Evolutionary conservation across 768 basidiomycete species (phyloP).

Genomic region (Harrya chromipes): DNA sequence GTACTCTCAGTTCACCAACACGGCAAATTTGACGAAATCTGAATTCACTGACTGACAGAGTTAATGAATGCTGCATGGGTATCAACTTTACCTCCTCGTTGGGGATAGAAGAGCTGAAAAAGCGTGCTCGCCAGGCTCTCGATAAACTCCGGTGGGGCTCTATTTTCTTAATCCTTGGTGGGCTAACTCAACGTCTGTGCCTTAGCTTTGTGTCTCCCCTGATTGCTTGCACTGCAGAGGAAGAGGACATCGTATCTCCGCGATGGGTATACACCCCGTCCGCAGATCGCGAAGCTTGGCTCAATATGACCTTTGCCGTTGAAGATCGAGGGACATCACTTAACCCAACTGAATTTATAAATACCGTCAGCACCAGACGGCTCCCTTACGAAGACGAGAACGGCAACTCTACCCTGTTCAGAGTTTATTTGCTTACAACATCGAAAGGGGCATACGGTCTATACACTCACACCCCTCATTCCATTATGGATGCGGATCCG

Average conservation of each 20-base stretch:
- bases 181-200: too few species aligned
- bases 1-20: neutral
- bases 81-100: slow-evolving; percentile 13
- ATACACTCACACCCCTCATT: slow-evolving; percentile 23
- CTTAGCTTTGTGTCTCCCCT: slow-evolving; percentile 19
- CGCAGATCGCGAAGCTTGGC: slow-evolving; percentile 21
- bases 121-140: slow-evolving; percentile 12
- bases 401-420: slow-evolving; percentile 1
- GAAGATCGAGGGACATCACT: slow-evolving; percentile 16
- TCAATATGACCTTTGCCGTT: slow-evolving; percentile 16
- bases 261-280: slow-evolving; percentile 23
- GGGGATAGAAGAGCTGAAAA: slow-evolving; percentile 4
- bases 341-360: slow-evolving; percentile 16
- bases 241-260: slow-evolving; percentile 12
- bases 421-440: slow-evolving; percentile 12
- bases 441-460: slow-evolving; percentile 14
- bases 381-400: slow-evolving; percentile 16
- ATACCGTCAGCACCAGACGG: slow-evolving; percentile 12
- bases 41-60: slow-evolving; percentile 3
- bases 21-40: neutral
- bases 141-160: slow-evolving; percentile 20
- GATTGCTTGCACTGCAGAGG: slow-evolving; percentile 16
- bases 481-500: slow-evolving; percentile 23
- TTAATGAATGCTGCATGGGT: slow-evolving; percentile 19
- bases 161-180: too few species aligned